Evolutionary conservation across 179 eudicot species (phyloP).

Genomic region (Heliamphora pulchella): DNA sequence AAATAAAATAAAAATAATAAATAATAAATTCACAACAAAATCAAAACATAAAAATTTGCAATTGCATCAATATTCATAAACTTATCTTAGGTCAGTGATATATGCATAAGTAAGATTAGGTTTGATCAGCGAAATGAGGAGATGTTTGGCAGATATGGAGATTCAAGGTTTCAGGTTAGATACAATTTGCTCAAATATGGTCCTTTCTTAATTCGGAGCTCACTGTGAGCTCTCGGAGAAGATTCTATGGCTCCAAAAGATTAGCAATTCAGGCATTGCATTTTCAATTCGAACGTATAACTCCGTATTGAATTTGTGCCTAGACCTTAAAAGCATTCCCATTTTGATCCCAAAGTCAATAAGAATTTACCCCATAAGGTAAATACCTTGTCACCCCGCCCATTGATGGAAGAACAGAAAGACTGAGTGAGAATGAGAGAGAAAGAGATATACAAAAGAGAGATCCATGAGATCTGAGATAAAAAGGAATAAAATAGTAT

Average conservation of each 20-base stretch:
- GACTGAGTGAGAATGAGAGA: too few relatives aligned
- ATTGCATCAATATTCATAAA: too few relatives aligned
- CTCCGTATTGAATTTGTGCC: slow-evolving; percentile 62
- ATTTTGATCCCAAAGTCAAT: slow-evolving; percentile 42
- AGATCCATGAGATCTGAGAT: too few relatives aligned
- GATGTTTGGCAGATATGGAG: slow-evolving; percentile 45
- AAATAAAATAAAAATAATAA: too few relatives aligned
- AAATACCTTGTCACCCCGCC: too few relatives aligned
- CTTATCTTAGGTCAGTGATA: slow-evolving; percentile 36
- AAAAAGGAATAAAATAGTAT: too few relatives aligned
- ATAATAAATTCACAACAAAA: too few relatives aligned
- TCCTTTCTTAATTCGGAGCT: slow-evolving; percentile 59
- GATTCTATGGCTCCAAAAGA: slow-evolving; percentile 47
- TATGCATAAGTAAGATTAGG: slow-evolving; percentile 67
- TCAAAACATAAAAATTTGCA: too few relatives aligned
- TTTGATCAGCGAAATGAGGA: slow-evolving; percentile 50
- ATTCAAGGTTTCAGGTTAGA: slow-evolving; percentile 44
- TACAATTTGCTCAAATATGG: slow-evolving; percentile 66
- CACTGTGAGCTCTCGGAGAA: slow-evolving; percentile 39
- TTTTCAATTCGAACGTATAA: slow-evolving; percentile 63
- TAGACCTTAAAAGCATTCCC: slow-evolving; percentile 39
- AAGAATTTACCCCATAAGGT: slow-evolving; percentile 17
- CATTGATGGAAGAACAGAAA: too few relatives aligned
- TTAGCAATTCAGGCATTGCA: slow-evolving; percentile 30
- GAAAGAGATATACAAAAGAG: too few relatives aligned